These are phyloP conservation scores for Chaetomium fimeti DNA, from an alignment of 495 filamentous ascomycete genomes.

Conservation along the genomic window DNA sequence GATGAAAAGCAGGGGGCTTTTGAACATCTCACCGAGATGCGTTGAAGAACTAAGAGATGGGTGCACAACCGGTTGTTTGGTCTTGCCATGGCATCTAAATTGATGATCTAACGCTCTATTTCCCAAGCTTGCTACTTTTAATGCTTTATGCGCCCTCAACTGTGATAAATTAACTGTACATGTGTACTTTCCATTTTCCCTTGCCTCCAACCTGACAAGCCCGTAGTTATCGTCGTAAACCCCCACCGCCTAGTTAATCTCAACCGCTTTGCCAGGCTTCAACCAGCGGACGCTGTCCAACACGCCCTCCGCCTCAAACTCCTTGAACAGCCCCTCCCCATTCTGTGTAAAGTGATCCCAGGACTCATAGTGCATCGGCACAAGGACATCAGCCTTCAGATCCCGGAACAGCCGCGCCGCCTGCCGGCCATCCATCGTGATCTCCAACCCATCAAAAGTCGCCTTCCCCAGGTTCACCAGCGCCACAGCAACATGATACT, in stretches of 20 bases:
- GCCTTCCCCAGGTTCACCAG: neutral
- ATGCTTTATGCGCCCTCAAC: too few relatives aligned
- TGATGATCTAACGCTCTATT: too few relatives aligned
- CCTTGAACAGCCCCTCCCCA: slow-evolving; percentile 38
- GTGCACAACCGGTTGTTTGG: too few relatives aligned
- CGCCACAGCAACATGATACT: neutral
- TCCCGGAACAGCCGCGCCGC: neutral
- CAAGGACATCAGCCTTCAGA: neutral
- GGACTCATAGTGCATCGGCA: slow-evolving; percentile 44
- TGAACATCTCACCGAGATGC: too few relatives aligned
- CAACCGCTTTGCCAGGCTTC: slow-evolving; percentile 30
- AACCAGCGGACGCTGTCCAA: slow-evolving; percentile 51
- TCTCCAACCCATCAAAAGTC: neutral
- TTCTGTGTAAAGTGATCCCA: slow-evolving; percentile 52
- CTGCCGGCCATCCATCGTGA: neutral
- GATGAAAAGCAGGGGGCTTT: too few relatives aligned
- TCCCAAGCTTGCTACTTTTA: too few relatives aligned
- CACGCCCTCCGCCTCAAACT: slow-evolving; percentile 58
- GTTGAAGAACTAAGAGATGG: too few relatives aligned
- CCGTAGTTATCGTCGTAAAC: too few relatives aligned
- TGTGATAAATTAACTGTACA: too few relatives aligned
- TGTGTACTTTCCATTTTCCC: too few relatives aligned
- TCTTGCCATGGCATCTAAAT: too few relatives aligned
- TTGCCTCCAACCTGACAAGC: too few relatives aligned
- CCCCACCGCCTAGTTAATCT: slow-evolving; percentile 15